Percentiles rank a stretch among this genome's conserved stretches.
These are phyloP conservation scores for Pythium pyrilobum DNA, from an alignment of 352 stramenopile genomes.

Conservation along the genomic window DNA sequence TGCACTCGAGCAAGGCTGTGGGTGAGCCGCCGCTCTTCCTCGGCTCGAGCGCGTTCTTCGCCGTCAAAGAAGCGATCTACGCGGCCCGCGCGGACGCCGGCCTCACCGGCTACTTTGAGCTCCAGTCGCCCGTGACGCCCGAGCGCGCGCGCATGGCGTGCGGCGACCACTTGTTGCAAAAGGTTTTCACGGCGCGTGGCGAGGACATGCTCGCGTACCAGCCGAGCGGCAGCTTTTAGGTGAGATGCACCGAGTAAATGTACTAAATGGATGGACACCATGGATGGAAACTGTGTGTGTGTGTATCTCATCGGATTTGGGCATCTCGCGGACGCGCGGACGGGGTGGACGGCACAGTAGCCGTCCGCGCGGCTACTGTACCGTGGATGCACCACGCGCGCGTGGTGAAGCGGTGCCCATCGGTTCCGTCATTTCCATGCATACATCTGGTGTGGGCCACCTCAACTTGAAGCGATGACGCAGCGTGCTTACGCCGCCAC, in stretches of 20 bases:
- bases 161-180: constrained; percentile 55
- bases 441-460: constrained; percentile 12
- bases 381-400: not conserved
- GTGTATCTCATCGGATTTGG: too few species aligned
- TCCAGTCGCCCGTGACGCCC: constrained; percentile 74
- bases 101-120: constrained; percentile 54
- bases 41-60: constrained; percentile 92
- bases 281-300: too few species aligned
- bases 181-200: constrained; percentile 57
- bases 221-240: constrained; percentile 61
- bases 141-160: constrained; percentile 85
- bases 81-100: constrained; percentile 68
- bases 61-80: constrained; percentile 93
- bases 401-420: not conserved
- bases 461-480: constrained; percentile 24
- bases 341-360: too few species aligned
- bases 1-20: constrained; percentile 95
- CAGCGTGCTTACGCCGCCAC: not conserved
- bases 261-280: too few species aligned
- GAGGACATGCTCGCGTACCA: constrained; percentile 61
- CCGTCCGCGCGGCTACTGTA: too few species aligned
- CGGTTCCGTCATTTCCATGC: not conserved
- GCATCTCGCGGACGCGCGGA: too few species aligned
- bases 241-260: too few species aligned
- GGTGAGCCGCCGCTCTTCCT: constrained; percentile 96